phyloP scores from a whole-genome alignment of 2,329 filamentous ascomycete species.

The Leptographium flavum region DNA sequence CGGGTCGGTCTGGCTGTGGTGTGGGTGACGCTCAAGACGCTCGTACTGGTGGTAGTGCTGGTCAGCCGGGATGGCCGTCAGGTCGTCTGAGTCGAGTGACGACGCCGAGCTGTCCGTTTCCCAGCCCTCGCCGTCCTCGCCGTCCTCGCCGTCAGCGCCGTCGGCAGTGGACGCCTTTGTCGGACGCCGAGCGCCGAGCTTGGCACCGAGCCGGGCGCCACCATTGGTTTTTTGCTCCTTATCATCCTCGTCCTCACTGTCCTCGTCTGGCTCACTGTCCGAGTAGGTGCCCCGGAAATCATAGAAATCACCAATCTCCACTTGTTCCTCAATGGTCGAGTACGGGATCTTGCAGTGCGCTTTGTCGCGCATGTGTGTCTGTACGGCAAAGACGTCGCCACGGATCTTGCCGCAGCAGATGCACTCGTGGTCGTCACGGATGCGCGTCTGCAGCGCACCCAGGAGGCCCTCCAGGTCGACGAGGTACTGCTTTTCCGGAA shows the following conservation, averaged over 20 bases:
- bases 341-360: constrained; percentile 96
- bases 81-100: constrained; percentile 72
- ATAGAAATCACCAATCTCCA: constrained; percentile 92
- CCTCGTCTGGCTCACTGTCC: constrained; percentile 48
- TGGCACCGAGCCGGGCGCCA: constrained; percentile 51
- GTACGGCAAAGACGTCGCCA: constrained; percentile 62
- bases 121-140: constrained; percentile 63
- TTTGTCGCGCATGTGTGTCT: constrained; percentile 96
- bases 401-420: constrained; percentile 77
- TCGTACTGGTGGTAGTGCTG: constrained; percentile 57
- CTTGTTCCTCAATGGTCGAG: constrained; percentile 72
- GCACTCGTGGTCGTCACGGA: constrained; percentile 70
- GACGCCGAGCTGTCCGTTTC: constrained; percentile 90
- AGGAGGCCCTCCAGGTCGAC: constrained; percentile 72
- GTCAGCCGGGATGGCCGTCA: constrained; percentile 66
- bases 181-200: constrained; percentile 48
- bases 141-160: constrained; percentile 34
- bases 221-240: constrained; percentile 27
- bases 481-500: constrained; percentile 77
- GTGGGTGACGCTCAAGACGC: constrained; percentile 55
- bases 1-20: constrained; percentile 59
- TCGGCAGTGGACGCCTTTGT: constrained; percentile 30
- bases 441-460: constrained; percentile 62
- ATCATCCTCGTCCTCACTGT: constrained; percentile 41
- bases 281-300: constrained; percentile 95